A percentile compares a stretch with the other conserved stretches of the same genome.
These are phyloP conservation scores for Herpetomonas tarakana DNA, from an alignment of 208 protist species.

Conservation along the genomic window DNA sequence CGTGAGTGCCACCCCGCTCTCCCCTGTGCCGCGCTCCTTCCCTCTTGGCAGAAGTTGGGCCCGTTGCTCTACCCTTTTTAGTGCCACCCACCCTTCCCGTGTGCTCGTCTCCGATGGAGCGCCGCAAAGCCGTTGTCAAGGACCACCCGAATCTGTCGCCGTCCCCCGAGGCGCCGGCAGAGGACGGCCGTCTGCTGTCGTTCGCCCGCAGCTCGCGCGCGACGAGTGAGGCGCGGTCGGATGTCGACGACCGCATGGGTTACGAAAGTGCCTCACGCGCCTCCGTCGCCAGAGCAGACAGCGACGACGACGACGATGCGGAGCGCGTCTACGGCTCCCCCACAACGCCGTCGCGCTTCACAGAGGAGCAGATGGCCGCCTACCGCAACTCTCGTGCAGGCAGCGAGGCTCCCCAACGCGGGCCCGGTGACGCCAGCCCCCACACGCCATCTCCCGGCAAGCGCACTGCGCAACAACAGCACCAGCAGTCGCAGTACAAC, in stretches of 20 bases:
- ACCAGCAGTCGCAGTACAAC: slow-evolving; percentile 2
- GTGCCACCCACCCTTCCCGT: no score
- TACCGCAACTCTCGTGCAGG: slow-evolving; percentile 40
- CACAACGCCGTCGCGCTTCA: slow-evolving; percentile 18
- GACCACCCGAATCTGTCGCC: slow-evolving; percentile 21
- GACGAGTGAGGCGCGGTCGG: slow-evolving; percentile 42
- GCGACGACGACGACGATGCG: background rate
- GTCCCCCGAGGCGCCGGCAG: slow-evolving; percentile 31
- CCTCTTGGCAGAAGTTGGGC: no score
- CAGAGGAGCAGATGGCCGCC: slow-evolving; percentile 28
- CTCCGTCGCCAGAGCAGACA: background rate
- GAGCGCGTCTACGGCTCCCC: slow-evolving; percentile 5
- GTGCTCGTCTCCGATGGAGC: slow-evolving; percentile 1
- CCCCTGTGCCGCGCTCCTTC: no score
- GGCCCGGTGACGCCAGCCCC: slow-evolving; percentile 4
- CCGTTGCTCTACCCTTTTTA: no score
- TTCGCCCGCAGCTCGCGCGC: slow-evolving; percentile 35
- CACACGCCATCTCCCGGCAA: slow-evolving; percentile 1
- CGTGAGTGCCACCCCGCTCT: no score
- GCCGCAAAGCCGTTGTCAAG: background rate
- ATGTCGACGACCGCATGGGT: slow-evolving; percentile 10
- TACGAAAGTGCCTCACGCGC: background rate
- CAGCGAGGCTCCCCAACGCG: slow-evolving; percentile 44
- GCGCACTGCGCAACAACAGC: background rate
- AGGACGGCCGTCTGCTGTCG: slow-evolving; percentile 14